Evolutionary conservation across 2,329 filamentous ascomycete genomes (phyloP).

Genomic region (Hymenoscyphus occultus): DNA sequence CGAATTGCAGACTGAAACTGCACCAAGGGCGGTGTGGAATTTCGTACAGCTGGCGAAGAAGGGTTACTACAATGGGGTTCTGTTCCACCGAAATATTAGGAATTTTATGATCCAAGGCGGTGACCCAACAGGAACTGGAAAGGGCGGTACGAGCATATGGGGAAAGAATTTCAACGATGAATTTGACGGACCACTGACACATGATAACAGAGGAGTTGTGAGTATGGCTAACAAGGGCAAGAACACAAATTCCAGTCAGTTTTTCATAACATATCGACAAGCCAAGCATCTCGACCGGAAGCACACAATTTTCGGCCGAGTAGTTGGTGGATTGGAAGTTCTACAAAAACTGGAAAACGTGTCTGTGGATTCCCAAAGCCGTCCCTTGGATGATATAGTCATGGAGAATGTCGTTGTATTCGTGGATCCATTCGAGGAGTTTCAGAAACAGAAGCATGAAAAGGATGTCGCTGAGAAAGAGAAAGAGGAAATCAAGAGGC

Average conservation of each 20-base stretch:
- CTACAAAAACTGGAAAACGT: slow-evolving; percentile 74
- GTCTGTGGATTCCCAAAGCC: slow-evolving; percentile 70
- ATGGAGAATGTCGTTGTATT: slow-evolving; percentile 84
- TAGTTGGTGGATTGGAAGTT: slow-evolving; percentile 72
- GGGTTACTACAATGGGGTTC: slow-evolving; percentile 81
- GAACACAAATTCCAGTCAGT: slow-evolving; percentile 94
- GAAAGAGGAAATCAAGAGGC: slow-evolving; percentile 58
- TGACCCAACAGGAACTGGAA: slow-evolving; percentile 87
- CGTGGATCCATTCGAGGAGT: slow-evolving; percentile 94
- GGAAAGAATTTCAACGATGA: slow-evolving; percentile 93
- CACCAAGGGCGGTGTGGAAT: slow-evolving; percentile 95
- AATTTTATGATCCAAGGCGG: slow-evolving; percentile 99
- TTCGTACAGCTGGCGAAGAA: slow-evolving; percentile 85
- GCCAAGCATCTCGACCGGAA: slow-evolving; percentile 87
- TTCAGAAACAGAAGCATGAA: slow-evolving; percentile 69
- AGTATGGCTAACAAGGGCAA: slow-evolving; percentile 99
- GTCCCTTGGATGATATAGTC: slow-evolving; percentile 72
- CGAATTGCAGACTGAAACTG: slow-evolving; percentile 86
- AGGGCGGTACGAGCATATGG: slow-evolving; percentile 90
- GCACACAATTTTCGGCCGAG: slow-evolving; percentile 91
- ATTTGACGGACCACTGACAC: slow-evolving; percentile 83
- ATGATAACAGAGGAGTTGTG: slow-evolving; percentile 74
- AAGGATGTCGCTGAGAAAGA: slow-evolving; percentile 56
- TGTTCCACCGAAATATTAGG: slow-evolving; percentile 90
- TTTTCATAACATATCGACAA: slow-evolving; percentile 86